phyloP scores from a whole-genome alignment of 2,329 filamentous ascomycete species.

The Calonectria pauciramosa region DNA sequence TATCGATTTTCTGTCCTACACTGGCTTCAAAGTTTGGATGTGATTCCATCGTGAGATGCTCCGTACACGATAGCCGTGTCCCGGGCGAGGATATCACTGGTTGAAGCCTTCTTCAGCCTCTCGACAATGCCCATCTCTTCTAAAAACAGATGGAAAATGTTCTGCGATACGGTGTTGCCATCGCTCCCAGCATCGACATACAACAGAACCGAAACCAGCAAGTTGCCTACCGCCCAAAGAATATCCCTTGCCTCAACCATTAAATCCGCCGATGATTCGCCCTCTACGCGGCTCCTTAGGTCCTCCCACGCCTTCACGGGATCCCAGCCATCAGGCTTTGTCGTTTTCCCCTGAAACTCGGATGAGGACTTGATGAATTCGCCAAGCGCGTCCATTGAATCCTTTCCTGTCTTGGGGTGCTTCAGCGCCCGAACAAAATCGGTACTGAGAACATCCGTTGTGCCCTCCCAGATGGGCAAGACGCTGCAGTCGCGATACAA shows the following conservation, averaged over 20 bases:
- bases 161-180: slow-evolving; percentile 51
- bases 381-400: slow-evolving; percentile 58
- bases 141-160: slow-evolving; percentile 58
- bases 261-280: slow-evolving; percentile 53
- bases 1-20: background rate
- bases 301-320: slow-evolving; percentile 55
- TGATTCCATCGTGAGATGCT: slow-evolving; percentile 7
- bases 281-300: slow-evolving; percentile 54
- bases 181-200: slow-evolving; percentile 56
- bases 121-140: slow-evolving; percentile 40
- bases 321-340: slow-evolving; percentile 45
- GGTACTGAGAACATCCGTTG: slow-evolving; percentile 76
- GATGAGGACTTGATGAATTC: slow-evolving; percentile 51
- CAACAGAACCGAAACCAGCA: slow-evolving; percentile 59
- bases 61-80: slow-evolving; percentile 56
- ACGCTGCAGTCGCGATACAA: slow-evolving; percentile 76
- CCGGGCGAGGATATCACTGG: slow-evolving; percentile 45
- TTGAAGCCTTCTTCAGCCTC: slow-evolving; percentile 34
- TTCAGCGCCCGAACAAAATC: slow-evolving; percentile 64
- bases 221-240: slow-evolving; percentile 59
- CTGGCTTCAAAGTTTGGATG: slow-evolving; percentile 42
- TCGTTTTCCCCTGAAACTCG: slow-evolving; percentile 41
- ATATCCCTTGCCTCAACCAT: slow-evolving; percentile 61
- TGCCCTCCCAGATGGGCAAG: slow-evolving; percentile 79
- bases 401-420: slow-evolving; percentile 55